Evolutionary conservation across 208 protist species (phyloP), one percentile per base, ranked within the genome.

Genomic region (Zelonia costaricensis): DNA sequence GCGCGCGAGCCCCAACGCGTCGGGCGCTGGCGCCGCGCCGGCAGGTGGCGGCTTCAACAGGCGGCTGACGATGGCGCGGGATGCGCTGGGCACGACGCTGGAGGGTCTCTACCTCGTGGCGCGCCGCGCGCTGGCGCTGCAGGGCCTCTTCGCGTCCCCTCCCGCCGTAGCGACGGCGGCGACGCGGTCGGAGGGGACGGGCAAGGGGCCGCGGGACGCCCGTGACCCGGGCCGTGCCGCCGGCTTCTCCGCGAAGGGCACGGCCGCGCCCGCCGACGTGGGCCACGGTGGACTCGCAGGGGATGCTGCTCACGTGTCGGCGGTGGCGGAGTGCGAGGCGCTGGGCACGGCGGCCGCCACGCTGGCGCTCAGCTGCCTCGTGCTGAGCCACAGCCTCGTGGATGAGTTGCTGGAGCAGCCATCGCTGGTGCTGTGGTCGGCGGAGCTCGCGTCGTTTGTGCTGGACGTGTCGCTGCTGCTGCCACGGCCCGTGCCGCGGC

Each of bases 361-460:
- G 16, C 64, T 84, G 2, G 58, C 69, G n/a, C 75, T 88, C 12
- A 61, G 53, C n/a, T 60, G 71, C 1, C 48, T 88, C 10, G 51
- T 84, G 0, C 53, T 84, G 13, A 70, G 43, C 12, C 64, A 70
- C 56, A 69, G 53, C 22, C 28, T 84, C 2, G 25, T 75, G 18
- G 59, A 68, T 4, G 68, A 76, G 27, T 43, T 88, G 27, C 31
- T 78, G 5, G 58, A 56, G 22, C 69, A 80, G 25, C 52, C 49
- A 3, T 25, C 31, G 9, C 15, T 80, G 4, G 73, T 71, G 45
- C 69, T 74, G 27, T 84, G 74, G 78, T 40, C 45, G 25, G 68
- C 74, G 13, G 82, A 88, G 54, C 48, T 82, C 16, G 57, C 66
- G n/a, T 88, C 82, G 15, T 67, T 69, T 44, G 40, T 69, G 10